Percentiles rank a stretch among this genome's conserved stretches.
phyloP scores from a whole-genome alignment of 1,284 basidiomycete genomes.

The Pseudozyma flocculosa region DNA sequence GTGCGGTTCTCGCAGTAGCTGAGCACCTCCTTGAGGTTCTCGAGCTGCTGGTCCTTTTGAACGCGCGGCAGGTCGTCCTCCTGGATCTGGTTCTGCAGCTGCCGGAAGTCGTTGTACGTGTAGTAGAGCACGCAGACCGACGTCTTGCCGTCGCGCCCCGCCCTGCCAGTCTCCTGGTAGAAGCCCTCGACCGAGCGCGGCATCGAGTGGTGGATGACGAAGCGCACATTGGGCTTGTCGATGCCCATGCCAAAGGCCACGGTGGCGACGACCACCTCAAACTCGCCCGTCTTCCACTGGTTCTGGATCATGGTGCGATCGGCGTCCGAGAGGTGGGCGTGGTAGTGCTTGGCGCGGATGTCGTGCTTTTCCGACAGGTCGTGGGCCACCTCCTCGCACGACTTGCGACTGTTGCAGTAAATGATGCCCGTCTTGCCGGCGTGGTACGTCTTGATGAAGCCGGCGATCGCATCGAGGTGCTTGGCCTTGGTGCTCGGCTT shows the following conservation, averaged over 20 bases:
- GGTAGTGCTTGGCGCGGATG: conserved; percentile 77
- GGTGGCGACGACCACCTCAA: conserved; percentile 87
- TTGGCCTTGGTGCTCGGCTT: conserved; percentile 64
- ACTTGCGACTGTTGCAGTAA: conserved; percentile 73
- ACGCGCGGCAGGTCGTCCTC: conserved; percentile 62
- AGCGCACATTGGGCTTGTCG: conserved; percentile 81
- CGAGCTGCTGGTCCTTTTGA: conserved; percentile 66
- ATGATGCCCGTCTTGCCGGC: conserved; percentile 75
- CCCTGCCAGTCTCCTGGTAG: conserved; percentile 82
- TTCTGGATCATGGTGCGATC: conserved; percentile 71
- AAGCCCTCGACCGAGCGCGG: conserved; percentile 72
- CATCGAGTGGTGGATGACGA: conserved; percentile 73
- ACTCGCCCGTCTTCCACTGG: conserved; percentile 74
- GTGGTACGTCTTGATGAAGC: conserved; percentile 70
- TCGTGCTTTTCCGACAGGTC: conserved; percentile 65
- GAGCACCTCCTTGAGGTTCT: conserved; percentile 66
- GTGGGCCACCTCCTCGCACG: conserved; percentile 77
- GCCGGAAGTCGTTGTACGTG: conserved; percentile 63
- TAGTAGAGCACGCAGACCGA: conserved; percentile 62
- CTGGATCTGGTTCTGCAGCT: conserved; percentile 64
- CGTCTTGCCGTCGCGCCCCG: conserved; percentile 72
- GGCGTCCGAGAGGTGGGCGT: conserved; percentile 72
- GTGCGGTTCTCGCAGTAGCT: conserved; percentile 77
- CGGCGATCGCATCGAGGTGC: conserved; percentile 68
- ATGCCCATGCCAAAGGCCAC: conserved; percentile 91